These are phyloP conservation scores for Golubevia sp. DNA, from an alignment of 1,284 basidiomycete genomes.

Conservation along the genomic window DNA sequence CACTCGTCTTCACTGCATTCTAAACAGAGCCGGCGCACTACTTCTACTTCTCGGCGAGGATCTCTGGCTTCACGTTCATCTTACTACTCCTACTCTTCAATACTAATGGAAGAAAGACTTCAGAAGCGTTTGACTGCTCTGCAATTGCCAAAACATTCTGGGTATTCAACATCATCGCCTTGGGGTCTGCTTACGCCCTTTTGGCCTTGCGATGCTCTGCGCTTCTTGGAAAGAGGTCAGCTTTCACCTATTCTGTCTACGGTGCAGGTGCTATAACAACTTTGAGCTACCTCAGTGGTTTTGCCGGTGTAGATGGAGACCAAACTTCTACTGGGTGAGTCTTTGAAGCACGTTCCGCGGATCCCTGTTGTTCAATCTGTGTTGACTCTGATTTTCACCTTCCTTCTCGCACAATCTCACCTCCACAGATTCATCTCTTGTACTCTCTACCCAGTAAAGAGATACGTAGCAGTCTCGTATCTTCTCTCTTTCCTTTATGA, in stretches of 20 bases:
- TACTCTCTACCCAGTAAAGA: no score
- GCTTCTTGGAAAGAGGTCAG: neutral
- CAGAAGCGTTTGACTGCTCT: neutral
- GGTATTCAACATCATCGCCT: neutral
- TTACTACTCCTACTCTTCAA: neutral
- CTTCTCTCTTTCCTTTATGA: no score
- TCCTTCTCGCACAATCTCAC: no score
- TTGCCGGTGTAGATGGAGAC: neutral
- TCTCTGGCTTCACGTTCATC: neutral
- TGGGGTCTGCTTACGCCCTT: neutral
- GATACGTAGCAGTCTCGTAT: no score
- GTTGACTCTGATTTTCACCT: no score
- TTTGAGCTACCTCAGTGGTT: neutral
- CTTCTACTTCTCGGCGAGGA: neutral
- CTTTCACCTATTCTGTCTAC: neutral
- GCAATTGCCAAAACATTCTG: neutral
- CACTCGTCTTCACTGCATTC: no score
- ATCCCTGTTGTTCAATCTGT: no score
- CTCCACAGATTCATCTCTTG: no score
- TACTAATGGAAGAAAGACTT: neutral
- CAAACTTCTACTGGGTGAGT: neutral
- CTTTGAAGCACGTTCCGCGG: neutral
- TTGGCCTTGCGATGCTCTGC: neutral
- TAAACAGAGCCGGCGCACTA: neutral
- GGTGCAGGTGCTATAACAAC: neutral